Percentiles rank a stretch among this genome's conserved stretches.
Conservation (phyloP, 106 monocot species). For the Vanilla planifolia region DNA sequence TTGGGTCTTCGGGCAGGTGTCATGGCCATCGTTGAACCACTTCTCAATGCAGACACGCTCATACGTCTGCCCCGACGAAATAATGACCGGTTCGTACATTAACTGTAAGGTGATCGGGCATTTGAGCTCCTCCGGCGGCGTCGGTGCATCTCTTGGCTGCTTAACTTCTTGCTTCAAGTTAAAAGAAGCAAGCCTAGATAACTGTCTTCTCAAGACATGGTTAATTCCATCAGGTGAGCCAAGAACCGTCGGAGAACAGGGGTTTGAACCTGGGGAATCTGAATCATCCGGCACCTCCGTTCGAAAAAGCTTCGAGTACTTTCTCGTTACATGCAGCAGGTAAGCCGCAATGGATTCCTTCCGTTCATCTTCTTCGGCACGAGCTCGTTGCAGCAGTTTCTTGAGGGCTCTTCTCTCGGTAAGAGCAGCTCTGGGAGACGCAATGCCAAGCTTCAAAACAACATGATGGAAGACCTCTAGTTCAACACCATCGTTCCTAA, state of each 20-base stretch:
- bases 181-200: constrained; percentile 44
- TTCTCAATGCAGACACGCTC: constrained; percentile 91
- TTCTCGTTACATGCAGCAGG: constrained; percentile 70
- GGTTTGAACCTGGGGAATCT: constrained; percentile 62
- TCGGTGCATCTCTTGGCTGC: constrained; percentile 32
- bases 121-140: constrained; percentile 76
- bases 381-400: constrained; percentile 67
- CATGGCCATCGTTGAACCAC: constrained; percentile 81
- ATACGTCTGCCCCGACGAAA: constrained; percentile 92
- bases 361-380: constrained; percentile 52
- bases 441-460: constrained; percentile 59
- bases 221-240: constrained; percentile 18
- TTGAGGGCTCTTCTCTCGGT: constrained; percentile 83
- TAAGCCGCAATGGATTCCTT: constrained; percentile 73
- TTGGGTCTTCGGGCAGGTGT: constrained; percentile 91
- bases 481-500: constrained; percentile 31
- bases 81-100: constrained; percentile 92
- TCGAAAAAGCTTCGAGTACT: constrained; percentile 75
- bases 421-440: constrained; percentile 68
- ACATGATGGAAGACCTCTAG: constrained; percentile 70
- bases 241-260: constrained; percentile 40
- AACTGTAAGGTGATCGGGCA: constrained; percentile 92
- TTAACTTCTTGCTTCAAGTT: constrained; percentile 24
- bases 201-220: constrained; percentile 21
- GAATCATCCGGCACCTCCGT: constrained; percentile 48